phyloP scores from a whole-genome alignment of 306 rosid species.

The Vicia villosa region DNA sequence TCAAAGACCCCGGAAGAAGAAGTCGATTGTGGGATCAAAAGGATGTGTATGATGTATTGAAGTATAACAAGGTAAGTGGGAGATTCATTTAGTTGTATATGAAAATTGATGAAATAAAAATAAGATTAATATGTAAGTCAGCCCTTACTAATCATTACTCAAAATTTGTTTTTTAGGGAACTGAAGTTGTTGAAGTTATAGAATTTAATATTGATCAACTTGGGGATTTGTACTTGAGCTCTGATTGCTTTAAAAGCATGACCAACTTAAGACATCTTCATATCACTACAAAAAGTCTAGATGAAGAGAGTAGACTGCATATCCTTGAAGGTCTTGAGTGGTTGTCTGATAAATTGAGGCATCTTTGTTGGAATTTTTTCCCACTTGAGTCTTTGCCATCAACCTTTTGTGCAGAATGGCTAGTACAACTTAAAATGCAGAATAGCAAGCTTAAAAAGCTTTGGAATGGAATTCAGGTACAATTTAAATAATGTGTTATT shows the following conservation, averaged over 20 bases:
- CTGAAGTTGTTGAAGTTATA: conserved; percentile 21
- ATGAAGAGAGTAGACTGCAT: background rate
- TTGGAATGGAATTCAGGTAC: conserved; percentile 28
- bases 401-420: conserved; percentile 13
- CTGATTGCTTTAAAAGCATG: conserved; percentile 10
- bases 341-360: background rate
- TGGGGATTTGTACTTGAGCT: background rate
- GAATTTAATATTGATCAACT: background rate
- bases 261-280: background rate
- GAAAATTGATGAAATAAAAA: conserved; percentile 31
- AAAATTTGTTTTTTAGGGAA: conserved; percentile 15
- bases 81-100: background rate
- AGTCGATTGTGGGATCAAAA: conserved; percentile 36
- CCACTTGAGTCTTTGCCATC: conserved; percentile 12
- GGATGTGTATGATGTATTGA: conserved; percentile 36
- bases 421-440: background rate
- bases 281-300: background rate
- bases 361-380: background rate
- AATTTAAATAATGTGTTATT: too few species aligned
- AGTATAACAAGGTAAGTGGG: conserved; percentile 8
- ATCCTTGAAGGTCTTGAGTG: too few species aligned
- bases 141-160: too few species aligned
- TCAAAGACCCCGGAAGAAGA: conserved; percentile 23
- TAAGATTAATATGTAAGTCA: too few species aligned
- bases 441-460: conserved; percentile 1